Conservation (phyloP, 2,329 filamentous ascomycete genomes). For the Cercospora beticola region DNA sequence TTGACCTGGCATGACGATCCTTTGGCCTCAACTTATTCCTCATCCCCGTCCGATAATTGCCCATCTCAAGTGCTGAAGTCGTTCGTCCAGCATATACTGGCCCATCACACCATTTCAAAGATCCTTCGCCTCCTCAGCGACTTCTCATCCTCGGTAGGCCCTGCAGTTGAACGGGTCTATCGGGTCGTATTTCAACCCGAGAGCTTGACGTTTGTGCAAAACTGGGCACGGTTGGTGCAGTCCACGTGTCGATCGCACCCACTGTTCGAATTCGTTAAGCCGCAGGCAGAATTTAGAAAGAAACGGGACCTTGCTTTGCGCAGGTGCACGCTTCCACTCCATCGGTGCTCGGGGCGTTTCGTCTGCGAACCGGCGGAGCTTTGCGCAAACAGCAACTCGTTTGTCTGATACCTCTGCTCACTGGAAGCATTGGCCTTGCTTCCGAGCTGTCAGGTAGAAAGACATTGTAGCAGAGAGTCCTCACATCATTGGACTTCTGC, state of each 20-base stretch:
- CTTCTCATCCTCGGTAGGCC: neutral
- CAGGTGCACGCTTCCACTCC: neutral
- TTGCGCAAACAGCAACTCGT: neutral
- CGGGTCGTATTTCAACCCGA: constrained; percentile 1
- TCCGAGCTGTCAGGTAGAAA: neutral
- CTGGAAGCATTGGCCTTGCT: constrained; percentile 2
- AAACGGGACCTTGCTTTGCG: constrained; percentile 8
- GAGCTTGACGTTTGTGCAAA: neutral
- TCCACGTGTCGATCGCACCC: neutral
- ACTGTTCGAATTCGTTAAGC: neutral
- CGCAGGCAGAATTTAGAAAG: neutral
- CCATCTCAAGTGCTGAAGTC: neutral
- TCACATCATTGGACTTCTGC: constrained; percentile 7
- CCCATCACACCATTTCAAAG: constrained; percentile 4
- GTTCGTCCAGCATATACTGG: constrained; percentile 7
- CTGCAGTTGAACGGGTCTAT: constrained; percentile 10
- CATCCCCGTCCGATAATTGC: neutral
- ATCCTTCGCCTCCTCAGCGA: constrained; percentile 3
- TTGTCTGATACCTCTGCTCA: neutral
- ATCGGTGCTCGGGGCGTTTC: neutral
- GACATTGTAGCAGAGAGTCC: neutral
- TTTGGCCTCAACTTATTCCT: neutral
- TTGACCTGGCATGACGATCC: neutral
- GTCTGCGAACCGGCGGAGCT: constrained; percentile 15
- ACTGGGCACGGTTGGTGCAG: neutral